Percentiles rank a stretch among this genome's conserved stretches.
These are phyloP conservation scores for Verticillium isaacii DNA, from an alignment of 2,329 filamentous ascomycete species.

Conservation along the genomic window DNA sequence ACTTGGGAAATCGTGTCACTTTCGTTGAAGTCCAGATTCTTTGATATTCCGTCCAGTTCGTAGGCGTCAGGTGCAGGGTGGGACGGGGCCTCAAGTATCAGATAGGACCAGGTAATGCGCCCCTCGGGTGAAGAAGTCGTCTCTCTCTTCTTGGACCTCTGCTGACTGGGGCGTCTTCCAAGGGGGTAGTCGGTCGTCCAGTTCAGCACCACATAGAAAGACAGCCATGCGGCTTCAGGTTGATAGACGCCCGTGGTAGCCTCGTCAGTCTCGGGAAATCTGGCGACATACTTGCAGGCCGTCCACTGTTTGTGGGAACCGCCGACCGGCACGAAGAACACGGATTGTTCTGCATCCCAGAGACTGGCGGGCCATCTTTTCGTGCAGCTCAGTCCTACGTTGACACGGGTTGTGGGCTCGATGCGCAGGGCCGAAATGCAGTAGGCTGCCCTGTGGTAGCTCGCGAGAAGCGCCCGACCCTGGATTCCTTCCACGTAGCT, in stretches of 20 bases:
- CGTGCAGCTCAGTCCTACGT: not conserved
- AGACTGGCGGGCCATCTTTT: not conserved
- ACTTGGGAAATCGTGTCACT: not conserved
- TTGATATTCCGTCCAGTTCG: too few relatives aligned
- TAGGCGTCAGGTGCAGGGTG: too few relatives aligned
- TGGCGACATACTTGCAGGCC: not conserved
- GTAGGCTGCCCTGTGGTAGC: not conserved
- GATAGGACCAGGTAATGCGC: too few relatives aligned
- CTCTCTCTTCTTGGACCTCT: not conserved
- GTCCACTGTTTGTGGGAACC: not conserved
- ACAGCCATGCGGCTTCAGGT: not conserved
- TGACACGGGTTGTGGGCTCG: not conserved
- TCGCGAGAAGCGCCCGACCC: not conserved
- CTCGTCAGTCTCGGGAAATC: not conserved
- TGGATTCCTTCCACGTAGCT: not conserved
- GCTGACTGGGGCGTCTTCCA: not conserved
- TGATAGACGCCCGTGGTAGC: too few relatives aligned
- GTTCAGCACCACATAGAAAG: not conserved
- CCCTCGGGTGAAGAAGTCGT: not conserved
- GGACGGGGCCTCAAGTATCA: too few relatives aligned
- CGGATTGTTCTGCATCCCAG: not conserved
- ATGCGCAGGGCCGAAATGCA: not conserved
- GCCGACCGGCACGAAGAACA: not conserved
- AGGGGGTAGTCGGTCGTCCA: not conserved
- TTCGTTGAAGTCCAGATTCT: too few relatives aligned